Base-by-base conservation (phyloP, 192 early-diverging fungal species). In the Coemansia sp. region DNA sequence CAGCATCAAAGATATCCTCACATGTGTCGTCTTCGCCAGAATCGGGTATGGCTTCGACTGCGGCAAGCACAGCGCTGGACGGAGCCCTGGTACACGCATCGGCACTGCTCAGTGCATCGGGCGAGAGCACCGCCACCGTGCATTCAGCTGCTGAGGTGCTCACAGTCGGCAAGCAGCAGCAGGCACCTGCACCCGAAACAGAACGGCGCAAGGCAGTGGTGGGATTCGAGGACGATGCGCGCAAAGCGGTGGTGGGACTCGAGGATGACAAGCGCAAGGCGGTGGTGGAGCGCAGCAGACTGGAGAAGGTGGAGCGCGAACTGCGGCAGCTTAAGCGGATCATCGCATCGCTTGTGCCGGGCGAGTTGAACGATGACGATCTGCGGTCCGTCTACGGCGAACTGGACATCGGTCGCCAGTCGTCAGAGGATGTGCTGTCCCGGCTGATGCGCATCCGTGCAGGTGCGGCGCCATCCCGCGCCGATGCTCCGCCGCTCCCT, bases 241-340 rank as follows among this genome's bases (percentile, higher is more conserved):
- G 45, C 45, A 48, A 48, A 23, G 22, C n/a, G n/a, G n/a, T 9
- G 5, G 45, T 48, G 20, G 45, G 22, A 25, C 25, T 48, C 23
- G 22, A 48, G 8, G 22, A 23, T 6, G 45, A 48, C 22, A 14
- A 48, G 23, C 37, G 60, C 11, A 23, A 14, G 50, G 22, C 31
- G 23, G 65, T 62, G 6, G 75, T 68, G 2, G 76, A 79, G 62
- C 61, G 70, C 4, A 48, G 57, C 9, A 57, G 76, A 45, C 44
- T 79, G 29, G 76, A 72, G 13, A 73, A 74, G 37, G 76, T 79
- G 3, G 76, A 79, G 53, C 76, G 71, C 7, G 76, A 79, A 58
- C 58, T 79, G 44, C 70, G 66, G 30, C 62, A 67, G 50, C 55
- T 79, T 8, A 79, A 79, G 30, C 72, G 68, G 41, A 79, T 79